phyloP scores from a whole-genome alignment of 305 asterid species.

The Vinca major region DNA sequence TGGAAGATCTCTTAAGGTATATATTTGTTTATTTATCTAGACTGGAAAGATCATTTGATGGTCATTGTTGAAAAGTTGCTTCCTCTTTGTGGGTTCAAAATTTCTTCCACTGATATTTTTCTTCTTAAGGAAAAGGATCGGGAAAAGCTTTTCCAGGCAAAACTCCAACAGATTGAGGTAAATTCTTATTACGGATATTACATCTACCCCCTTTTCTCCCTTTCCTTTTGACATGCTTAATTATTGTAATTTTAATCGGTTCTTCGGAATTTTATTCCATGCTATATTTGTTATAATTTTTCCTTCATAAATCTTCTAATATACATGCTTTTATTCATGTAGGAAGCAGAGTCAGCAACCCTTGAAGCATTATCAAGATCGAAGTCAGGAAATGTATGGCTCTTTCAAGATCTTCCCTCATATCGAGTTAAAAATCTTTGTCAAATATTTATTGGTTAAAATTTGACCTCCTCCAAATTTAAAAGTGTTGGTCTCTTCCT shows the following conservation, averaged over 20 bases:
- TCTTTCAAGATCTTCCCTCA: slow-evolving; percentile 14
- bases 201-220: slow-evolving; percentile 9
- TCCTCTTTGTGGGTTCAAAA: background rate
- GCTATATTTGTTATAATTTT: background rate
- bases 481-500: background rate
- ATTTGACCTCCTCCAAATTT: background rate
- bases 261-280: background rate
- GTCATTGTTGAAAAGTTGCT: background rate
- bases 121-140: slow-evolving; percentile 71
- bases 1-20: slow-evolving; percentile 73
- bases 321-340: slow-evolving; percentile 3
- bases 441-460: background rate
- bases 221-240: slow-evolving; percentile 11
- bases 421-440: slow-evolving; percentile 8
- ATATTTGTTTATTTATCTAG: slow-evolving; percentile 18
- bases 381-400: slow-evolving; percentile 76
- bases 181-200: slow-evolving; percentile 19
- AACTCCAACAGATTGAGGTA: slow-evolving; percentile 95
- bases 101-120: slow-evolving; percentile 18
- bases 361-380: slow-evolving; percentile 90
- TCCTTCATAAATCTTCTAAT: background rate
- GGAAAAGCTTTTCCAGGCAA: slow-evolving; percentile 83
- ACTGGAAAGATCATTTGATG: background rate
- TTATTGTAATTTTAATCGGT: background rate
- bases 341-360: slow-evolving; percentile 95